Conservation (phyloP, 768 basidiomycete species). For the Psilocybe cyanescens region DNA sequence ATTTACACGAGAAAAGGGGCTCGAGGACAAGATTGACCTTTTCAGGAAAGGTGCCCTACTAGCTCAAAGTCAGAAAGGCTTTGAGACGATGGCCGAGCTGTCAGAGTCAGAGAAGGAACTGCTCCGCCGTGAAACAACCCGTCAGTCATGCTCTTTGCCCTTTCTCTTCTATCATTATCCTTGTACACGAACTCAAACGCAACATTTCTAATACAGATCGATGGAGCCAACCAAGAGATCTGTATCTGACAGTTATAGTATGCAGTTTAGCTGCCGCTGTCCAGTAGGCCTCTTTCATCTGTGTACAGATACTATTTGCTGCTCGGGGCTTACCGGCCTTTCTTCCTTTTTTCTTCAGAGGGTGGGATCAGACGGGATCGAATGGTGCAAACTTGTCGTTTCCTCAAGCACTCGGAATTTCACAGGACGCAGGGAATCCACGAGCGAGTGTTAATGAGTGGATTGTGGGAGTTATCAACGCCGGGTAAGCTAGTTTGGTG, state of each 20-base stretch:
- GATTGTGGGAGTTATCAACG: constrained; percentile 79
- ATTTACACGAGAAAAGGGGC: constrained; percentile 56
- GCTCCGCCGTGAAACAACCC: constrained; percentile 50
- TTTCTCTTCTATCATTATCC: not conserved
- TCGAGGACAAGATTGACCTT: constrained; percentile 45
- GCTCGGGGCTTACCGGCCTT: not conserved
- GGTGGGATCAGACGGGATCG: constrained; percentile 68
- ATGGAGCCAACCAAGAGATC: constrained; percentile 49
- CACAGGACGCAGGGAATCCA: constrained; percentile 30
- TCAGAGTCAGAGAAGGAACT: constrained; percentile 39
- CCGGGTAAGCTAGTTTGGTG: constrained; percentile 42
- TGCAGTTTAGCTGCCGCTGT: constrained; percentile 81
- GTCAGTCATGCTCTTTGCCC: constrained; percentile 26
- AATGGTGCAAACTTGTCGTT: constrained; percentile 70
- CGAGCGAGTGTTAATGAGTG: constrained; percentile 56
- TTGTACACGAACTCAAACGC: not conserved
- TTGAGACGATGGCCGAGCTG: constrained; percentile 42
- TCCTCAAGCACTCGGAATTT: constrained; percentile 53
- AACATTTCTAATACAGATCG: constrained; percentile 33
- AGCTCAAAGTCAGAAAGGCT: constrained; percentile 65
- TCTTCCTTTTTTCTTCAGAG: constrained; percentile 30
- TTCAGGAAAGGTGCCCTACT: constrained; percentile 76
- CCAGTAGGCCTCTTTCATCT: constrained; percentile 47
- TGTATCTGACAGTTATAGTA: constrained; percentile 48
- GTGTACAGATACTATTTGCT: not conserved